A percentile compares a stretch with the other conserved stretches of the same genome.
These are phyloP conservation scores for Marasmius sp. DNA, from an alignment of 1,284 basidiomycete species.

Conservation along the genomic window DNA sequence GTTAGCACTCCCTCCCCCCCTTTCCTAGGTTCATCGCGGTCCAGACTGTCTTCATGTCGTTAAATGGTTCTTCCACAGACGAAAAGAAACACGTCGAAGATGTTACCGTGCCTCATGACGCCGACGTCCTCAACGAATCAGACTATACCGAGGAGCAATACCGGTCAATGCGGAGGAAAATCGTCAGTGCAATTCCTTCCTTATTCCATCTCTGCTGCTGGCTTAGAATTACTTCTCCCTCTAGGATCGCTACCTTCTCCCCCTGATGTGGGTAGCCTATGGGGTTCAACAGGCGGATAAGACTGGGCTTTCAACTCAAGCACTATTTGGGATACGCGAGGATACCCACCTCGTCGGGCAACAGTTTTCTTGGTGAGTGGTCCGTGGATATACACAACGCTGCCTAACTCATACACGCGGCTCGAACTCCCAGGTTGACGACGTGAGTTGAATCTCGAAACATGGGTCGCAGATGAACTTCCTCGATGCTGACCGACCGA, in stretches of 20 bases:
- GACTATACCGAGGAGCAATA: slow-evolving; percentile 15
- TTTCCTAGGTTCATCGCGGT: not conserved
- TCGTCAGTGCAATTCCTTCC: not conserved
- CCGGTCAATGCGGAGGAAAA: slow-evolving; percentile 8
- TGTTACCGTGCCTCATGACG: slow-evolving; percentile 28
- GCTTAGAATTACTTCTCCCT: not conserved
- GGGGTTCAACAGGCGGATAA: slow-evolving; percentile 18
- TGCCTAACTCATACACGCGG: not conserved
- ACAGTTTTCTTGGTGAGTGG: slow-evolving; percentile 14
- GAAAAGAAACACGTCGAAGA: slow-evolving; percentile 10
- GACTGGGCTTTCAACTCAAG: slow-evolving; percentile 16
- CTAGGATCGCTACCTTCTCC: slow-evolving; percentile 12
- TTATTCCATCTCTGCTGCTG: too few relatives aligned
- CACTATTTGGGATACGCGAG: slow-evolving; percentile 12
- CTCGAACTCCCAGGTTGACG: slow-evolving; percentile 6
- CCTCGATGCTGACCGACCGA: not conserved
- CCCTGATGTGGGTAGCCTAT: slow-evolving; percentile 16
- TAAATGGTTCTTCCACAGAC: not conserved
- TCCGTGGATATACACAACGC: not conserved
- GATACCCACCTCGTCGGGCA: slow-evolving; percentile 15
- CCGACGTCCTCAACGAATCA: slow-evolving; percentile 5
- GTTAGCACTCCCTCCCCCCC: not conserved
- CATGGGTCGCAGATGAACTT: not conserved
- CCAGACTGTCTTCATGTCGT: not conserved
- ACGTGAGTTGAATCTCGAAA: slow-evolving; percentile 9